Base-by-base conservation (phyloP, 2,329 filamentous ascomycete genomes). In the Hypocreales sp. region DNA sequence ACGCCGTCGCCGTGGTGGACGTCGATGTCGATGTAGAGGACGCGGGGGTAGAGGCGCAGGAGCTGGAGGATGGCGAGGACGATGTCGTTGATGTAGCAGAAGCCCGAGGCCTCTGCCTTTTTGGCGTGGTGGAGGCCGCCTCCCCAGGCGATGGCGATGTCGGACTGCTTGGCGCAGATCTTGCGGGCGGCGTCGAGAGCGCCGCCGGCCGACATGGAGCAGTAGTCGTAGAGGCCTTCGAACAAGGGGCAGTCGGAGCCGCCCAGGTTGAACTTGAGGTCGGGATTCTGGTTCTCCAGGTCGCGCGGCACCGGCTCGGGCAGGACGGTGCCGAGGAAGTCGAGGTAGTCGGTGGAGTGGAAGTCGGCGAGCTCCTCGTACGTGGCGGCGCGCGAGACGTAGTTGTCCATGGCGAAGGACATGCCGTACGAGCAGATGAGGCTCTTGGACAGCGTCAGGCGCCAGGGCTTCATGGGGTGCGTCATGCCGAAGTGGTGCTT, bases 381-480 rank as follows among this genome's bases (percentile, higher is more conserved):
- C 3, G 79, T 87, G 17, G 90, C 90, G 9, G 78, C 69, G 15
- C 86, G 72, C 15, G 87, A 72, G 27, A 83, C 68, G 54, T 92
- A 94, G 38, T 87, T 78, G 54, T 95, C 84, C 90, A 98, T 95
- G 35, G 83, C 84, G 44, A 87, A 80, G 42, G 92, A 84, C 68
- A 98, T 82, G 39, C 90, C 90, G 51, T 95, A 95, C 2, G 83
- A 79, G 47, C 92, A 77, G 36, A 98, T 83, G 25, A 98, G 70
- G 43, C 90, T 83, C 52, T 98, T 95, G 31, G 90, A 92, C 30
- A 98, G 67, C 11, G 86, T 94, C 37, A 98, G 61, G 20, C 90
- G 81, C 87, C 90, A 95, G 32, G 90, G 90, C 53, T 98, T 98
- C 90, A 98, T 98, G 13, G 90, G 90, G 60, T 98, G 90, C 8